Evolutionary conservation across 2,329 filamentous ascomycete species (phyloP), one percentile per base, ranked within the genome.

Genomic region (Aspergillus hiratsukae): DNA sequence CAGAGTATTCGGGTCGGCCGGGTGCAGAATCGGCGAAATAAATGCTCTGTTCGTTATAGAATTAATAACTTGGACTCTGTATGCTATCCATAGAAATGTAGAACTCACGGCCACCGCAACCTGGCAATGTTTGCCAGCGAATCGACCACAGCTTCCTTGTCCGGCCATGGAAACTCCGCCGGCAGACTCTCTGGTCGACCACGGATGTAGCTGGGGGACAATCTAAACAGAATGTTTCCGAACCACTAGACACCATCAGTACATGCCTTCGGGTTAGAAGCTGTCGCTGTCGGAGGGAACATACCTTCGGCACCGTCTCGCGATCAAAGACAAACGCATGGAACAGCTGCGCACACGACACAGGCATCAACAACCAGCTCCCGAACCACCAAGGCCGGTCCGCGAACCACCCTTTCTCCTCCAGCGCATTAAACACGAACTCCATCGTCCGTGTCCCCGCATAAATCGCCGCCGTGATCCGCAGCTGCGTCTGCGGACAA

Each of bases 1-100:
- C 1, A 79, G 65, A 3, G 72, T 71, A 49, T 77, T 72, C 14
- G 83, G 81, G 65, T 85, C 85, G 59, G 80, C 80, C 0, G 92
- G 92, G 73, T 95, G 96, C 56, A 97, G 82, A 43, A 91, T 93
- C 1, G 93, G 93, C 0, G 90, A 93, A 51, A 89, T 81, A 72
- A 91, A 96, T 0, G 87, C 79, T 37, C 88, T 90, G 52, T n/a
- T 43, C 48, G 61, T 11, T 14, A 9, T 49, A 43, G 46, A 51
- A 17, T 52, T 29, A 58, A 14, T 40, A 56, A 48, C 27, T 10
- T 29, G 27, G 8, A 21, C 21, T 48, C 40, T 41, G 25, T 9
- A 37, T 52, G 1, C 40, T 28, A 31, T 25, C 28, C 29, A 11
- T 41, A 49, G 40, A 48, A 17, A 51, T 17, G 37, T 7, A n/a